These are phyloP conservation scores for Aspergillus fumigatiaffinis DNA, from an alignment of 2,329 filamentous ascomycete species.

Conservation along the genomic window DNA sequence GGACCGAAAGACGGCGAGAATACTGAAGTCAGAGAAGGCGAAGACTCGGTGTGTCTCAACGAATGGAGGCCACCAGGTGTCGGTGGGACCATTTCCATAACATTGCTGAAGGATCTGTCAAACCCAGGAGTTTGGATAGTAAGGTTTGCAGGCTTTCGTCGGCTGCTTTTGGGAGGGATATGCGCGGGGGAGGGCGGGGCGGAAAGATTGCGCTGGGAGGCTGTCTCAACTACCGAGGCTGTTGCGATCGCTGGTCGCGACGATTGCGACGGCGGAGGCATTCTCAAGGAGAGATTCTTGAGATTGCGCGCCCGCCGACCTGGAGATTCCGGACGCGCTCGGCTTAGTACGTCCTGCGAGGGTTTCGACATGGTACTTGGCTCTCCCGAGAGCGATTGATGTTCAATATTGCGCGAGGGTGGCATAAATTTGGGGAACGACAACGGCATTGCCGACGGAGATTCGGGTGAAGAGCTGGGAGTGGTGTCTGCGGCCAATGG, in stretches of 20 bases:
- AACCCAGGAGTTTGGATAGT: conserved; percentile 56
- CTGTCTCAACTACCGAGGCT: conserved; percentile 44
- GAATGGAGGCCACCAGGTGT: conserved; percentile 54
- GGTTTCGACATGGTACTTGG: conserved; percentile 26
- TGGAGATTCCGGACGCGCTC: conserved; percentile 40
- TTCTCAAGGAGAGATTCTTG: conserved; percentile 62
- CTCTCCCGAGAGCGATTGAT: conserved; percentile 20
- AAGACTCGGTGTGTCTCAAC: conserved; percentile 60
- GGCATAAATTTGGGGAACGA: conserved; percentile 40
- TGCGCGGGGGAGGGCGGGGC: conserved; percentile 56
- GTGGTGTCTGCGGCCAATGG: conserved; percentile 86
- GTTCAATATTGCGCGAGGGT: conserved; percentile 23
- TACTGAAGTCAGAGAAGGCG: conserved; percentile 54
- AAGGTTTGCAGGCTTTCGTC: conserved; percentile 56
- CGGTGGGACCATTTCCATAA: conserved; percentile 52
- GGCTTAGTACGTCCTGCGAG: conserved; percentile 21
- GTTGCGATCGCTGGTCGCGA: conserved; percentile 47
- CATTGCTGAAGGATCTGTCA: conserved; percentile 46
- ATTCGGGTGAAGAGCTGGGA: conserved; percentile 88
- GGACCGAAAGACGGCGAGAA: conserved; percentile 50
- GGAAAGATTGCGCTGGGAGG: conserved; percentile 39
- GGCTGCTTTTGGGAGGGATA: conserved; percentile 51
- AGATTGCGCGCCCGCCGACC: conserved; percentile 53
- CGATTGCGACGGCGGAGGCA: conserved; percentile 44
- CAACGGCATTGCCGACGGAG: conserved; percentile 68